Evolutionary conservation across 495 filamentous ascomycete genomes (phyloP), one percentile per base, ranked within the genome.

Genomic region (Lasiosphaeris hirsuta): DNA sequence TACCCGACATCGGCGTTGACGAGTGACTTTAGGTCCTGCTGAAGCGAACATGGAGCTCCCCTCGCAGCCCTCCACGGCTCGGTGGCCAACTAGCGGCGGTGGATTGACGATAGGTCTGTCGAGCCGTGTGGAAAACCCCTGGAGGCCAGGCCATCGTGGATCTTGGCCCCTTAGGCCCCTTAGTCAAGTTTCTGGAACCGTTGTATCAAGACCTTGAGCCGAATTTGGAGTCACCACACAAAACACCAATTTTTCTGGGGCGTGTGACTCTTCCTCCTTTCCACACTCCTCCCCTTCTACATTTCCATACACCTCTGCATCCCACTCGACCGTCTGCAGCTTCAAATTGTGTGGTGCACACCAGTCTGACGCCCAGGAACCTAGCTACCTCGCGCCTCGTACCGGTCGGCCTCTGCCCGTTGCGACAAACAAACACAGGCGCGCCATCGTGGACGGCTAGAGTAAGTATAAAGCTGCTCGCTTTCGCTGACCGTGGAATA

Each of bases 241-340:
- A 41, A 63, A 60, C 44, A 60, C 54, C n/a, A n/a, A 57, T 49
- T 65, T 70, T 68, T 60, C 46, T 34, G 52, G 58, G 60, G 50
- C 56, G 54, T 70, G 65, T 70, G 68, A 70, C 67, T 71, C 65
- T 65, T 68, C 53, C 55, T 56, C 44, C 42, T 56, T 58, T 64
- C 30, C 58, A 50, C 55, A 57, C 62, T 59, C 57, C 57, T 60
- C 43, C 13, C 15, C 37, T 33, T 57, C 53, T 51, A 52, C 45
- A 19, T 46, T 40, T n/a, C 15, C 56, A 19, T 46, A 23, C 23
- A 35, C 42, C 39, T 8, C 58, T 44, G 14, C 57, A 67, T 69
- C 67, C 66, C 64, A 61, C 64, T 55, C 53, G 51, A 43, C 34
- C 38, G 40, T 48, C 56, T 61, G 62, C 54, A 62, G 62, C 53